Evolutionary conservation across 345 rosid species (phyloP).

Genomic region (Pseudoturritis turrita): DNA sequence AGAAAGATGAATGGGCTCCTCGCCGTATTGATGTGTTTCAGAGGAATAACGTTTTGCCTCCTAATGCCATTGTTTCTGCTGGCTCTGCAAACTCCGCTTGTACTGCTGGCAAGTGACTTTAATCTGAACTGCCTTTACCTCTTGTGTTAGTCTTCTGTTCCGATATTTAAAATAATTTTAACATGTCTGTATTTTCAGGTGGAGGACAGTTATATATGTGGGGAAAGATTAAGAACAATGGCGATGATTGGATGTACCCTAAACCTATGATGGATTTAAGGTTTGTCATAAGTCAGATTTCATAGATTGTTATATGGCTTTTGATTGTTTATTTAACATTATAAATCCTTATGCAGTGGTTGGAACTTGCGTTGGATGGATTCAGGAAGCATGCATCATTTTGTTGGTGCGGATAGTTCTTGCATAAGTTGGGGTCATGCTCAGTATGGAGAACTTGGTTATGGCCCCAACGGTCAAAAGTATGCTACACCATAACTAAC

Average conservation of each 20-base stretch:
- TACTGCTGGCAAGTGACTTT: slow-evolving; percentile 69
- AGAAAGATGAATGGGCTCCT: slow-evolving; percentile 96
- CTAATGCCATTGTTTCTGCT: slow-evolving; percentile 77
- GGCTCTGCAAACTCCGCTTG: slow-evolving; percentile 85
- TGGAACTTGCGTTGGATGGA: slow-evolving; percentile 98
- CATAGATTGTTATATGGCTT: background rate
- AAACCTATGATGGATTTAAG: slow-evolving; percentile 98
- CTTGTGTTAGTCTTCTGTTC: background rate
- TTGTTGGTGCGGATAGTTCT: slow-evolving; percentile 95
- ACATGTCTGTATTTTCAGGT: slow-evolving; percentile 38
- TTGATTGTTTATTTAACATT: background rate
- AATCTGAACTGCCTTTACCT: background rate
- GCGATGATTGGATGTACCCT: slow-evolving; percentile 99
- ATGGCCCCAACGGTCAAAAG: slow-evolving; percentile 95
- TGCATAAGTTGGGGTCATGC: slow-evolving; percentile 99
- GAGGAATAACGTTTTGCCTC: slow-evolving; percentile 68
- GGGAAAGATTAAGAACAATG: slow-evolving; percentile 89
- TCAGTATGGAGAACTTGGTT: slow-evolving; percentile 91
- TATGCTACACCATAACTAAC: slow-evolving; percentile 26
- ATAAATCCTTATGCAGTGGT: slow-evolving; percentile 48
- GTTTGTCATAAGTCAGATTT: slow-evolving; percentile 34
- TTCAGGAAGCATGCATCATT: slow-evolving; percentile 94
- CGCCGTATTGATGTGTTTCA: slow-evolving; percentile 85
- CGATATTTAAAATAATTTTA: background rate
- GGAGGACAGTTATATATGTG: slow-evolving; percentile 99